Conservation (phyloP, 345 rosid species). For the Alliaria petiolata region DNA sequence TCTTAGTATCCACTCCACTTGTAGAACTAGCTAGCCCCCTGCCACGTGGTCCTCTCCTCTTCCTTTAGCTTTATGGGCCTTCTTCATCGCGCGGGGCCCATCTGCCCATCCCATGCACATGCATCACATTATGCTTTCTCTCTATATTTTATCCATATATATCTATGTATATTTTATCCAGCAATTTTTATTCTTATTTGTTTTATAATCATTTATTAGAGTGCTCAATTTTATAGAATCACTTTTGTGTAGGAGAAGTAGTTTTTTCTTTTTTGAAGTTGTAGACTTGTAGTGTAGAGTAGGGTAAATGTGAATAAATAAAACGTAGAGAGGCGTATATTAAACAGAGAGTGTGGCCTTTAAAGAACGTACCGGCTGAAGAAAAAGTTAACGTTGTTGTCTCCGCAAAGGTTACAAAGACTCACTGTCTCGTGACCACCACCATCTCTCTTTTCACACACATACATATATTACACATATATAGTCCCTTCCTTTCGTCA, state of each 20-base stretch:
- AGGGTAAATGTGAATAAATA: slow-evolving; percentile 20
- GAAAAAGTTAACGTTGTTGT: slow-evolving; percentile 29
- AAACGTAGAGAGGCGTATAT: slow-evolving; percentile 30
- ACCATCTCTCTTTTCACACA: slow-evolving; percentile 9
- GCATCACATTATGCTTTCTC: slow-evolving; percentile 7
- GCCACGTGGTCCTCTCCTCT: slow-evolving; percentile 34
- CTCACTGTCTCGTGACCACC: slow-evolving; percentile 26
- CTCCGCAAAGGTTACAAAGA: slow-evolving; percentile 30
- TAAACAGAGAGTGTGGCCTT: slow-evolving; percentile 24
- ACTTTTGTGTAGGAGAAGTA: neutral
- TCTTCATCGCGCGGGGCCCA: slow-evolving; percentile 17
- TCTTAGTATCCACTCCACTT: slow-evolving; percentile 37
- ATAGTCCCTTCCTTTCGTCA: too few species aligned
- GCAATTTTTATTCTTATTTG: too few species aligned
- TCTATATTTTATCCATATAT: too few species aligned
- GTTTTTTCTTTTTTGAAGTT: too few species aligned
- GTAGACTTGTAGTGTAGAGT: slow-evolving; percentile 19
- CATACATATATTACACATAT: too few species aligned
- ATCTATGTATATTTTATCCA: neutral
- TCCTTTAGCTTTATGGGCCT: slow-evolving; percentile 30
- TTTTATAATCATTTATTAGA: neutral
- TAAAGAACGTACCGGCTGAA: slow-evolving; percentile 21
- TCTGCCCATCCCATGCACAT: slow-evolving; percentile 35
- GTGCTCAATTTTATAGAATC: neutral
- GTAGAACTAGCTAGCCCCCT: slow-evolving; percentile 27